Evolutionary conservation across 306 rosid species (phyloP), one percentile per base, ranked within the genome.

Genomic region (Luffa aegyptiaca): DNA sequence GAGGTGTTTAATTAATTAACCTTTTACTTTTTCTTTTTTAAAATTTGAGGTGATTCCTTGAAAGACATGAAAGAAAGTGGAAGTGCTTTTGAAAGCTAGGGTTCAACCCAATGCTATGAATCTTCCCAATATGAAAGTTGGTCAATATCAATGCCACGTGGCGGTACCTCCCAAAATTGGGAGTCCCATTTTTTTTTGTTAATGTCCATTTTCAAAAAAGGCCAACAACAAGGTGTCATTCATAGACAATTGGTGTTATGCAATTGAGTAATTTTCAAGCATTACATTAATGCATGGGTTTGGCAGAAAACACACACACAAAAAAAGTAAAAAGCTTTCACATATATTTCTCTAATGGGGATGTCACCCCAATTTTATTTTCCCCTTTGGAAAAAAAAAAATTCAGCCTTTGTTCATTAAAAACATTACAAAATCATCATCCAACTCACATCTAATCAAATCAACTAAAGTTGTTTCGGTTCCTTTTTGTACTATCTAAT

Each of bases 51-150:
- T 68, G 17, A n/a, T 39, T 3, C 31, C 16, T 68, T 68, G 14
- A 68, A 68, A 68, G 75, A 68, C 33, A 66, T 39, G 35, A 21
- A 48, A 72, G 58, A 72, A 72, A 72, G 77, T 72, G 77, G 77
- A 26, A 48, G 18, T 72, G 77, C 58, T 72, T 46, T 72, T 72
- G 77, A 48, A 72, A 48, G 58, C 12, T 72, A 48, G 0, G 9
- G 5, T 31, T 48, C 31, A 48, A 11, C 20, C 57, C 42, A 45
- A 46, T 72, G 77, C 21, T 31, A 72, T 46, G 77, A 72, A 46
- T 48, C 59, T 72, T 14, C 58, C 58, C 77, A 20, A 20, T 36
- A 46, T 48, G 21, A 72, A 31, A 48, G 12, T 72, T 72, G 77
- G 77, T 46, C 77, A 72, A 72, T 72, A 46, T 26, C 42, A 26